Conservation (phyloP, 2,329 filamentous ascomycete species). For the Lecanicillium sp. region DNA sequence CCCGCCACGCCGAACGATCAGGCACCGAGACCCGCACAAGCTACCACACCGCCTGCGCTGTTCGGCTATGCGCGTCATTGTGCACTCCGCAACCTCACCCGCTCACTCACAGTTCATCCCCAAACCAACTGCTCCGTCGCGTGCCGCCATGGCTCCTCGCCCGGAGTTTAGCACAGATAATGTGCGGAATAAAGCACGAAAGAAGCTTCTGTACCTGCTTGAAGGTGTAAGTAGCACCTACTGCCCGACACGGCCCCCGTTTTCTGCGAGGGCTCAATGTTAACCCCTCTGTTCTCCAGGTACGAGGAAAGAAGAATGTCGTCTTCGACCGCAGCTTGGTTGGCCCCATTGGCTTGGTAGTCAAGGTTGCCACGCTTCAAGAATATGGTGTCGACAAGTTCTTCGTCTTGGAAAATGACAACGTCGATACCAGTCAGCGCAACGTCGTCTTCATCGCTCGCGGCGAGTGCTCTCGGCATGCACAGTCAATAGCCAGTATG, state of each 20-base stretch:
- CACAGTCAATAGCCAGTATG: slow-evolving; percentile 83
- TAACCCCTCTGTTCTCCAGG: slow-evolving; percentile 43
- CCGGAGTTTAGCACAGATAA: slow-evolving; percentile 66
- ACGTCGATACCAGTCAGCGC: slow-evolving; percentile 87
- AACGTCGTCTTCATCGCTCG: slow-evolving; percentile 92
- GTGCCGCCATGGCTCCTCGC: slow-evolving; percentile 61
- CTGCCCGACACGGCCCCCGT: slow-evolving; percentile 22
- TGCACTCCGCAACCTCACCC: too few species aligned
- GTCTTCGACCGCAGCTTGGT: slow-evolving; percentile 87
- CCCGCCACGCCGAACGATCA: too few species aligned
- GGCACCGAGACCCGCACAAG: too few species aligned
- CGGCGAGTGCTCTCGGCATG: slow-evolving; percentile 79
- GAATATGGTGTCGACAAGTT: slow-evolving; percentile 98
- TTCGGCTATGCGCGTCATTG: too few species aligned
- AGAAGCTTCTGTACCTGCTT: slow-evolving; percentile 82
- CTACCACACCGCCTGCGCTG: too few species aligned
- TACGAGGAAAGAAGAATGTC: slow-evolving; percentile 97
- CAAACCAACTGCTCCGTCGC: slow-evolving; percentile 19
- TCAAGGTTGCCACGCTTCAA: slow-evolving; percentile 91
- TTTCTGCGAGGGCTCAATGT: slow-evolving; percentile 6
- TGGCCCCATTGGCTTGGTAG: slow-evolving; percentile 81
- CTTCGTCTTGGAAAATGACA: slow-evolving; percentile 92
- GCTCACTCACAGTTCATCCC: too few species aligned
- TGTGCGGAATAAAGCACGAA: slow-evolving; percentile 73
- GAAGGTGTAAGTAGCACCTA: slow-evolving; percentile 73